Conservation (phyloP, 106 monocot genomes). For the Allium sativum region DNA sequence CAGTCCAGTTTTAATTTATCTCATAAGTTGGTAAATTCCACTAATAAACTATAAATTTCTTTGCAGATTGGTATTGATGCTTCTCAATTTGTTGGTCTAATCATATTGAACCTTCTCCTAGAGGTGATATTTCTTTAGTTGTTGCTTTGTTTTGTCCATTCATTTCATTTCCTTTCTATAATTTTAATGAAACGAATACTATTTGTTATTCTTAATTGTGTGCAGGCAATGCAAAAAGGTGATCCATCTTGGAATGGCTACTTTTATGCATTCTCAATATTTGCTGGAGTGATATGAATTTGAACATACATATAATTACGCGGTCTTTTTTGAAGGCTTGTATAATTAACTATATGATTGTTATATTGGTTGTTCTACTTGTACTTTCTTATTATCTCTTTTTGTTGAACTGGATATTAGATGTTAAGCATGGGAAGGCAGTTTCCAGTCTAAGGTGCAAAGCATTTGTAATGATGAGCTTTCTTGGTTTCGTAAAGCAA, state of each 20-base stretch:
- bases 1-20: too few species aligned
- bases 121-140: constrained; percentile 31
- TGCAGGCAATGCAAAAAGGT: constrained; percentile 95
- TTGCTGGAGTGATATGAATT: constrained; percentile 87
- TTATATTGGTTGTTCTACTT: not conserved
- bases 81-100: constrained; percentile 95
- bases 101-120: constrained; percentile 70
- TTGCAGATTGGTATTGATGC: constrained; percentile 85
- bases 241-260: constrained; percentile 93
- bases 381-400: not conserved
- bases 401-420: constrained; percentile 24
- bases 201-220: constrained; percentile 4
- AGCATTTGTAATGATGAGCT: constrained; percentile 85
- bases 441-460: constrained; percentile 91
- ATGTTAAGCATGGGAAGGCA: constrained; percentile 97
- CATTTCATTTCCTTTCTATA: not conserved
- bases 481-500: constrained; percentile 86
- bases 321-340: not conserved
- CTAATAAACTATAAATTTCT: too few species aligned
- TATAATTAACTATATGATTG: not conserved
- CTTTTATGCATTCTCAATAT: constrained; percentile 87
- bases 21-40: too few species aligned
- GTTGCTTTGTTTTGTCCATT: not conserved
- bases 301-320: constrained; percentile 2
- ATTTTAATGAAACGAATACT: not conserved